Base-by-base conservation (phyloP, 768 basidiomycete genomes). In the Phlebiopsis gigantea region DNA sequence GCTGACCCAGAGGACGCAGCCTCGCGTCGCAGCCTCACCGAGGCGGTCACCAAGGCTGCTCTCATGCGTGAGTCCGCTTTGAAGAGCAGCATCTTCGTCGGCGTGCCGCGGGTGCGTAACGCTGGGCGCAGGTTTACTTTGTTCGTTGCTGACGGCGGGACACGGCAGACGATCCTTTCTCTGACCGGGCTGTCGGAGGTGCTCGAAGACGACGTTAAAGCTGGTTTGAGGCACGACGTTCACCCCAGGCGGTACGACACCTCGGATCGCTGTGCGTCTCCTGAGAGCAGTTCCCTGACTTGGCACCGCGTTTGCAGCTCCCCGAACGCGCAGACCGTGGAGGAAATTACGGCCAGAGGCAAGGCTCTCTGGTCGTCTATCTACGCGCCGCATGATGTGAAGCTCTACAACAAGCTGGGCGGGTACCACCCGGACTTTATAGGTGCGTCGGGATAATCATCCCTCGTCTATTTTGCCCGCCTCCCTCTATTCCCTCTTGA, bases 361-460 rank as follows among this genome's bases (percentile, higher is more conserved):
- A 79, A 71, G 67, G 75, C 71, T 48, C 77, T 96, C 61, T 96
- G 93, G 91, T 77, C 87, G 70, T 82, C 84, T 53, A 93, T 96
- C 72, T 96, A 96, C 71, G 76, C 83, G 70, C 93, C 93, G 69
- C 89, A 93, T 76, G 87, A 85, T 67, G 84, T 83, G 76, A 96
- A 95, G 75, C 83, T 96, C 68, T 82, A 91, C 73, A 76, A 84
- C 75, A 96, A 93, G 76, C 79, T 96, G 61, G 85, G 79, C 68
- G 79, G 82, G 55, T 90, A 92, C 75, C 93, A 96, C 72, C 93
- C 93, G 59, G 93, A 96, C 78, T 90, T 96, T 76, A 92, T 93
- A 71, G 78, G 90, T 93, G 72, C 76, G 90, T 83, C 66, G 19
- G 25, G 57, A 48, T 24, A 4, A 43, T 52, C 49, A 29, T 44